These are phyloP conservation scores for Phlebopus sp. DNA, from an alignment of 1,284 basidiomycete genomes.

Conservation along the genomic window DNA sequence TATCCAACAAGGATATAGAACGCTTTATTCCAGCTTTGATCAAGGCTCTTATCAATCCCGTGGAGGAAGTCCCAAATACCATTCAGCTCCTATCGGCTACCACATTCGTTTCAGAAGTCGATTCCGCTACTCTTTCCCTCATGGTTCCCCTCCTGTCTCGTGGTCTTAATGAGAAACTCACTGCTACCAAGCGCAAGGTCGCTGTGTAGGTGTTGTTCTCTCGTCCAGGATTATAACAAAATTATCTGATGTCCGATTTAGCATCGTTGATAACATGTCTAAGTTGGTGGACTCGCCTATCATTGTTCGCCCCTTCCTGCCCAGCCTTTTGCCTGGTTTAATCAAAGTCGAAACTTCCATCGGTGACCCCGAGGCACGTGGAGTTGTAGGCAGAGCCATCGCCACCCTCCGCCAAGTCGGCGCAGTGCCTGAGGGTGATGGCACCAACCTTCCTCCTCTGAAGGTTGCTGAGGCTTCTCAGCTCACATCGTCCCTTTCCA, in stretches of 20 bases:
- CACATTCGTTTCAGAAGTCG: constrained; percentile 99
- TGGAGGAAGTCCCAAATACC: constrained; percentile 98
- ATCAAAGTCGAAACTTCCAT: constrained; percentile 92
- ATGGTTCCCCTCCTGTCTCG: constrained; percentile 98
- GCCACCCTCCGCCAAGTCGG: constrained; percentile 91
- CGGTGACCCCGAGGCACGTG: constrained; percentile 94
- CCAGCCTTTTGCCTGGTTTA: constrained; percentile 91
- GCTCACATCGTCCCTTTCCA: constrained; percentile 63
- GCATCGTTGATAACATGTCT: constrained; percentile 97
- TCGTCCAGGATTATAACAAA: constrained; percentile 17
- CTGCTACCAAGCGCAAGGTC: constrained; percentile 95
- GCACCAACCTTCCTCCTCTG: constrained; percentile 84
- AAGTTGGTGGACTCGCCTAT: constrained; percentile 95
- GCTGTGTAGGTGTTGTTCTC: constrained; percentile 65
- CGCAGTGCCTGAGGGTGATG: constrained; percentile 81
- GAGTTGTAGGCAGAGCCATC: constrained; percentile 86
- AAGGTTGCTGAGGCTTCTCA: constrained; percentile 70
- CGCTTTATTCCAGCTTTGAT: constrained; percentile 97
- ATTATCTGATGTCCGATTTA: constrained; percentile 32
- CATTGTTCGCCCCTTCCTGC: constrained; percentile 95
- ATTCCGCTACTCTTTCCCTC: constrained; percentile 96
- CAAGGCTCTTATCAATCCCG: constrained; percentile 97
- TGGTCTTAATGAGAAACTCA: constrained; percentile 94
- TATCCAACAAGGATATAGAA: constrained; percentile 99
- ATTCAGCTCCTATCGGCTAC: constrained; percentile 96